phyloP scores from a whole-genome alignment of 1,284 basidiomycete genomes.

The Mycosarcoma maydis region DNA sequence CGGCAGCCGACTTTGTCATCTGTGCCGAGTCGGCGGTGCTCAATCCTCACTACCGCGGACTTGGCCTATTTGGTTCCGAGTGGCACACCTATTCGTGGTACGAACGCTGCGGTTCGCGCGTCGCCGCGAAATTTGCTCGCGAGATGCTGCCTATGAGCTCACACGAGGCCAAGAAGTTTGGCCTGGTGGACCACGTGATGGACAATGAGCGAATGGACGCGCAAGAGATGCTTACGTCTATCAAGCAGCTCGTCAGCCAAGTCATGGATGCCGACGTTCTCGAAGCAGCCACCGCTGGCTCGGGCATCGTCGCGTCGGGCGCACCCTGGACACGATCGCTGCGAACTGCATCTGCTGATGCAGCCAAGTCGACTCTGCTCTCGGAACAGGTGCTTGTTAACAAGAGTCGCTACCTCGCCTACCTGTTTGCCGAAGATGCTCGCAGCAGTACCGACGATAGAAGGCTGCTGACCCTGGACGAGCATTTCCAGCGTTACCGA shows the following conservation, averaged over 20 bases:
- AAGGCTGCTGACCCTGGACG: conserved; percentile 6
- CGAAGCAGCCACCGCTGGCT: background rate
- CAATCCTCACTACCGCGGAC: conserved; percentile 69
- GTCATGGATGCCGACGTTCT: conserved; percentile 35
- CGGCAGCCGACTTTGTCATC: conserved; percentile 69
- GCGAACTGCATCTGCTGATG: conserved; percentile 21
- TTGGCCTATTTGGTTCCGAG: conserved; percentile 69
- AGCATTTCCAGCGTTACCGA: conserved; percentile 64
- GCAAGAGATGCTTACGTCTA: conserved; percentile 5
- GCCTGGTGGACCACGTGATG: conserved; percentile 50
- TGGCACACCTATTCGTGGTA: conserved; percentile 69
- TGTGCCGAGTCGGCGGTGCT: conserved; percentile 67
- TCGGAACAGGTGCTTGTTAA: conserved; percentile 57
- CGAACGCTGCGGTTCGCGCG: conserved; percentile 66
- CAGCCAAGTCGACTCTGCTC: conserved; percentile 28
- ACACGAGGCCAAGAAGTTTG: conserved; percentile 27
- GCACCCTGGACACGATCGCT: conserved; percentile 54
- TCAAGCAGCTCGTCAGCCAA: conserved; percentile 38
- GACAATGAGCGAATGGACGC: conserved; percentile 18
- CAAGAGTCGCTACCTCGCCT: conserved; percentile 63
- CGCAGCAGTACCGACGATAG: conserved; percentile 14
- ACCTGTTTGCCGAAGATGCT: conserved; percentile 38
- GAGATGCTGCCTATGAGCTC: conserved; percentile 69
- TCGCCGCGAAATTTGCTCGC: conserved; percentile 64
- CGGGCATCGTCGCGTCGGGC: conserved; percentile 9